Evolutionary conservation across 352 stramenopile species (phyloP).

Genomic region (Globisporangium paroecandrum): DNA sequence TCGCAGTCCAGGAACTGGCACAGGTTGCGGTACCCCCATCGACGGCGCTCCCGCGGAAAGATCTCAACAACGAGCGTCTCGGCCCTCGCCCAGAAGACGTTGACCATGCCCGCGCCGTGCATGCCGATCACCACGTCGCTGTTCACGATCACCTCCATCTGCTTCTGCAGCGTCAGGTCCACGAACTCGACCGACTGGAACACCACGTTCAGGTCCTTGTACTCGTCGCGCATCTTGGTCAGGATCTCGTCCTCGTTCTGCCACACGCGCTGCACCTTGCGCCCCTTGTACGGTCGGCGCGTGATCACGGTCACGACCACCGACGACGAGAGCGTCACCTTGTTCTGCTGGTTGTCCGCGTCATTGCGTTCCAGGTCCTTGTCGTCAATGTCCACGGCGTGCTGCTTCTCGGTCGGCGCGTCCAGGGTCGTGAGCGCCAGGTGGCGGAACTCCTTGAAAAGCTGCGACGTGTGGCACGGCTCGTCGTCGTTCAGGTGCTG

Average conservation of each 20-base stretch:
- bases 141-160: constrained; percentile 59
- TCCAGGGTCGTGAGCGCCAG: constrained; percentile 20
- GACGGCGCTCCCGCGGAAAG: constrained; percentile 46
- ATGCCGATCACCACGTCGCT: constrained; percentile 82
- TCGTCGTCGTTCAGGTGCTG: constrained; percentile 65
- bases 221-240: constrained; percentile 34
- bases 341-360: neutral
- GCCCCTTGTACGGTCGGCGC: constrained; percentile 43
- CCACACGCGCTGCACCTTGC: constrained; percentile 57
- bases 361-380: constrained; percentile 5
- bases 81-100: constrained; percentile 59
- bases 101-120: constrained; percentile 79
- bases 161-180: constrained; percentile 42
- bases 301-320: constrained; percentile 56
- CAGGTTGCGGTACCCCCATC: constrained; percentile 76
- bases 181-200: constrained; percentile 70
- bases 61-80: constrained; percentile 68
- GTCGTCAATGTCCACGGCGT: neutral
- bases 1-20: constrained; percentile 69
- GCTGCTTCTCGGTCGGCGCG: constrained; percentile 6
- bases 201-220: constrained; percentile 31
- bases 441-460: constrained; percentile 49
- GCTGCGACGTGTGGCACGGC: constrained; percentile 46
- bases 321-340: constrained; percentile 2
- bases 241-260: constrained; percentile 60